Evolutionary conservation across 2,329 filamentous ascomycete genomes (phyloP).

Genomic region (Aspergillus candidus): DNA sequence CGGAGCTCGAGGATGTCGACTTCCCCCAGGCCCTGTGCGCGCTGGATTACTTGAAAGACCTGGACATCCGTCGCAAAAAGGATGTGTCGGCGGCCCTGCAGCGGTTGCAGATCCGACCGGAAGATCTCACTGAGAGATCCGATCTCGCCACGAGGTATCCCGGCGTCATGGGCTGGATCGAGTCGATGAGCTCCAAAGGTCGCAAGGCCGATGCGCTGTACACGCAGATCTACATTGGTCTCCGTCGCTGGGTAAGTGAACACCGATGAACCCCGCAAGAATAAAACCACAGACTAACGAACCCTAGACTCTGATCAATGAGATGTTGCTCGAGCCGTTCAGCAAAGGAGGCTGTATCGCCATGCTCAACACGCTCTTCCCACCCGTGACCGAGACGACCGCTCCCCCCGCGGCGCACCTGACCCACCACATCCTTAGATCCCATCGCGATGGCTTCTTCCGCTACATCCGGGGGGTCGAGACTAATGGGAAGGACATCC

Average conservation of each 20-base stretch:
- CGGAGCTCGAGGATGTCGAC: conserved; percentile 53
- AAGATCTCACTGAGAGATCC: conserved; percentile 44
- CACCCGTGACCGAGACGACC: conserved; percentile 45
- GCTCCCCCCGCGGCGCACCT: conserved; percentile 48
- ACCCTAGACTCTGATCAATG: conserved; percentile 56
- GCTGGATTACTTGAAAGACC: conserved; percentile 59
- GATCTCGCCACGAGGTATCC: conserved; percentile 48
- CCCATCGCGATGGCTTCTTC: conserved; percentile 58
- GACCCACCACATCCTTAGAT: conserved; percentile 46
- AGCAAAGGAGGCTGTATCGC: conserved; percentile 61
- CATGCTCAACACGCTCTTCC: conserved; percentile 63
- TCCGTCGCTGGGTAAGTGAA: conserved; percentile 56
- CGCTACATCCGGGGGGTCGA: conserved; percentile 56
- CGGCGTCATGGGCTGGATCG: conserved; percentile 52
- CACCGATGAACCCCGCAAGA: background rate
- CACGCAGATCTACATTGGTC: conserved; percentile 55
- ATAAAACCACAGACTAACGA: conserved; percentile 14
- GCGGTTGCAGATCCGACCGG: conserved; percentile 48
- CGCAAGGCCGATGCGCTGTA: conserved; percentile 51
- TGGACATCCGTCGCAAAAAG: conserved; percentile 54
- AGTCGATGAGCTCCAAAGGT: conserved; percentile 46
- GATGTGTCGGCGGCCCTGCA: conserved; percentile 52
- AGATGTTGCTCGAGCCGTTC: conserved; percentile 56
- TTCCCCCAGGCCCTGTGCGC: conserved; percentile 61
- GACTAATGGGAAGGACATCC: conserved; percentile 47